Evolutionary conservation across 352 stramenopile species (phyloP).

Genomic region (Pythium biforme): DNA sequence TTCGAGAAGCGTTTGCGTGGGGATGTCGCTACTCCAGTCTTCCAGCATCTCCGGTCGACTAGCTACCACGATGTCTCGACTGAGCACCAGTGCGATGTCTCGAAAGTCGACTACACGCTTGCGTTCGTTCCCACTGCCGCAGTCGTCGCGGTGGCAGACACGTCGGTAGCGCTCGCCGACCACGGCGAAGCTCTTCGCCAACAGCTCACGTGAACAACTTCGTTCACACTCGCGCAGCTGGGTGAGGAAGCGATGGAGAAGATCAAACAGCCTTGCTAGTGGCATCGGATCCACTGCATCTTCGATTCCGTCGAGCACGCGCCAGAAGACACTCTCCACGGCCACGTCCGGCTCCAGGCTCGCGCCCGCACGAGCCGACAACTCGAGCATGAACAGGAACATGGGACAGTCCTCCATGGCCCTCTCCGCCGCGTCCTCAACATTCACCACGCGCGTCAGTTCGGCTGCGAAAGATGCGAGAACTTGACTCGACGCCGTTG

Average conservation of each 20-base stretch:
- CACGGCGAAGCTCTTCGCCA: not conserved
- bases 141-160: not conserved
- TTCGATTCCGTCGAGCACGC: not conserved
- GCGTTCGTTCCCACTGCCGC: not conserved
- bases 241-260: not conserved
- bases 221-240: not conserved
- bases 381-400: slow-evolving; percentile 9
- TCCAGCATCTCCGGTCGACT: not conserved
- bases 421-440: not conserved
- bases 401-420: not conserved
- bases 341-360: not conserved
- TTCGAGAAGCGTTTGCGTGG: not conserved
- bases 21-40: not conserved
- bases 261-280: not conserved
- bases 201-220: not conserved
- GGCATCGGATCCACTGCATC: not conserved
- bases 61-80: slow-evolving; percentile 11
- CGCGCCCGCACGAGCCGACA: not conserved
- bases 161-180: slow-evolving; percentile 3
- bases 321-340: slow-evolving; percentile 3
- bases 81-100: slow-evolving; percentile 7
- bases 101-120: not conserved
- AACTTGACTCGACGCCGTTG: not conserved
- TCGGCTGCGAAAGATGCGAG: not conserved
- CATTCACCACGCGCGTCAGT: not conserved